These are phyloP conservation scores for Daldinia concentrica DNA, from an alignment of 495 filamentous ascomycete species.

Conservation along the genomic window DNA sequence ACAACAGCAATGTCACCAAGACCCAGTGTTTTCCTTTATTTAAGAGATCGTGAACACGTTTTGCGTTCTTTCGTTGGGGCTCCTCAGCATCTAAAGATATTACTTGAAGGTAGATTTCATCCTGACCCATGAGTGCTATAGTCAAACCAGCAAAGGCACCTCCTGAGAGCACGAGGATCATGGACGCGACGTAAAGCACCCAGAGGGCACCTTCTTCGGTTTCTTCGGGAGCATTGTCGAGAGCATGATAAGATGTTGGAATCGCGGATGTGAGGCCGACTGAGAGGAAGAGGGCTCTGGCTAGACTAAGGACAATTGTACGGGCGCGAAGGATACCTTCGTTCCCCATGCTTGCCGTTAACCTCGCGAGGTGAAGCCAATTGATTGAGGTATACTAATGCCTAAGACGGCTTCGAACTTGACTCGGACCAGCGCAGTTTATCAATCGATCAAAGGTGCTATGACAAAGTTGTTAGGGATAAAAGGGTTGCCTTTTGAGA, in stretches of 20 bases:
- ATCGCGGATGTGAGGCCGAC: conserved; percentile 50
- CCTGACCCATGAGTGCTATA: conserved; percentile 89
- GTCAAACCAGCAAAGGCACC: conserved; percentile 97
- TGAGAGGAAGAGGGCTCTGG: conserved; percentile 51
- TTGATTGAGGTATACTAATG: background rate
- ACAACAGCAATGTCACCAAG: conserved; percentile 90
- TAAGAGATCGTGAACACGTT: conserved; percentile 79
- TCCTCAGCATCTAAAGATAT: conserved; percentile 79
- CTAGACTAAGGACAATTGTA: conserved; percentile 51
- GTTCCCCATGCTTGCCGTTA: conserved; percentile 35
- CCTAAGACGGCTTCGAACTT: background rate
- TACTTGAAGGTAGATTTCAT: conserved; percentile 97
- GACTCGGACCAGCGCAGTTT: conserved; percentile 1
- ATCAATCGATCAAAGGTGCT: background rate
- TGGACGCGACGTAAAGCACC: conserved; percentile 56
- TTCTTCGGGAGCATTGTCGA: conserved; percentile 51
- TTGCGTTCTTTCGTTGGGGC: conserved; percentile 79
- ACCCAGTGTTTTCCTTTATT: conserved; percentile 98
- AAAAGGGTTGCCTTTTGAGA: conserved; percentile 1
- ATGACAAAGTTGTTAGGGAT: background rate
- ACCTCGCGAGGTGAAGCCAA: background rate
- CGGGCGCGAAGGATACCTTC: conserved; percentile 52
- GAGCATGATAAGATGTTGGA: conserved; percentile 45
- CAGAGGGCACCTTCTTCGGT: conserved; percentile 53
- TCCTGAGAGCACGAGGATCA: conserved; percentile 79